Evolutionary conservation across 106 monocot genomes (phyloP).

Genomic region (Cymbidium sinense): DNA sequence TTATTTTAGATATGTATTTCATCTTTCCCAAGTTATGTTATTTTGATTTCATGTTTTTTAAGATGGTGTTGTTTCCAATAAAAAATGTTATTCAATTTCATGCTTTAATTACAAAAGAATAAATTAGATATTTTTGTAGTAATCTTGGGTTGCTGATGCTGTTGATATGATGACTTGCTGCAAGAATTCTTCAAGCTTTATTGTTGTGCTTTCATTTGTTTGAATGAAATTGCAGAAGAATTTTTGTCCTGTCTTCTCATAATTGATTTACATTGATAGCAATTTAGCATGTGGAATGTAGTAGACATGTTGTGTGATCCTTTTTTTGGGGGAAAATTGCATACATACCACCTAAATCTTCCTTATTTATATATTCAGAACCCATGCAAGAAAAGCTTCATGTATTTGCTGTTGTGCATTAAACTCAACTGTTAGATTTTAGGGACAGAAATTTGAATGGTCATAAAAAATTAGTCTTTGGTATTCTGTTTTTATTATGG

Average conservation of each 20-base stretch:
- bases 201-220: neutral
- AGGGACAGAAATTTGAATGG: too few relatives aligned
- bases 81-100: neutral
- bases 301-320: neutral
- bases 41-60: neutral
- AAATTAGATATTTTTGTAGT: neutral
- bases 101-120: neutral
- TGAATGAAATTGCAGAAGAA: neutral
- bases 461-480: too few relatives aligned
- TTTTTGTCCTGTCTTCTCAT: neutral
- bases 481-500: too few relatives aligned
- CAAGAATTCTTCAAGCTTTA: neutral
- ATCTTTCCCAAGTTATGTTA: neutral
- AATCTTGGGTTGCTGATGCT: neutral
- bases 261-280: neutral
- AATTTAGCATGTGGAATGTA: neutral
- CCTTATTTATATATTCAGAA: neutral
- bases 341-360: neutral
- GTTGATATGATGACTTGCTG: neutral
- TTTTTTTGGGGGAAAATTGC: neutral
- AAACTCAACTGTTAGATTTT: too few relatives aligned
- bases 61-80: neutral
- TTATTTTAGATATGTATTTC: neutral
- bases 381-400: neutral
- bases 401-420: too few relatives aligned